Percentiles rank a stretch among this genome's conserved stretches.
Conservation (phyloP, 164 flowering plant species). For the Tetrastigma voinierianum region DNA sequence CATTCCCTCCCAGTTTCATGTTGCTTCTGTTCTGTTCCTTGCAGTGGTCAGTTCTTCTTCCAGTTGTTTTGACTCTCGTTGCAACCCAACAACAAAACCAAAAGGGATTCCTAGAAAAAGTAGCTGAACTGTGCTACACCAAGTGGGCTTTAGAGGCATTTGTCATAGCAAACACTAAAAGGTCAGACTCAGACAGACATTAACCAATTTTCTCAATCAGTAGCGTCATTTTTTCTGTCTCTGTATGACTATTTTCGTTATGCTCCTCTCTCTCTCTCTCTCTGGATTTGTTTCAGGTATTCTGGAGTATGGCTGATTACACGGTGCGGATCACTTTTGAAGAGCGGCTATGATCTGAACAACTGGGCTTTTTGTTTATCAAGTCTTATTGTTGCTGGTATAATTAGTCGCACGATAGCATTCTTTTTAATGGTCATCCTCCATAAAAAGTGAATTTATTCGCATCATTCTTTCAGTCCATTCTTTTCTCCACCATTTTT, state of each 20-base stretch:
- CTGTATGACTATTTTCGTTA: neutral
- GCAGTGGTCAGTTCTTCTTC: conserved; percentile 97
- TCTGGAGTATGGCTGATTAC: conserved; percentile 73
- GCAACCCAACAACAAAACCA: conserved; percentile 52
- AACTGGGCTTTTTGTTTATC: conserved; percentile 38
- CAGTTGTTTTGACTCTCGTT: conserved; percentile 92
- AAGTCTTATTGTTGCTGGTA: conserved; percentile 34
- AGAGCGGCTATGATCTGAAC: conserved; percentile 37
- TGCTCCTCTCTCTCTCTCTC: neutral
- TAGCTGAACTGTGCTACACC: conserved; percentile 67
- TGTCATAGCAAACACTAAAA: conserved; percentile 83
- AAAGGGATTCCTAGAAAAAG: conserved; percentile 18
- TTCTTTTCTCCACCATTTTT: neutral
- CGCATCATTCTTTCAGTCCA: neutral
- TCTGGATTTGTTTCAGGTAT: conserved; percentile 36
- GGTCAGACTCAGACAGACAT: conserved; percentile 61
- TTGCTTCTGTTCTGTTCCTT: conserved; percentile 11
- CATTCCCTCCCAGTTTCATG: neutral
- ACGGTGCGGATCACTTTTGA: conserved; percentile 46
- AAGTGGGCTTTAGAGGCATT: conserved; percentile 96
- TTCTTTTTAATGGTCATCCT: conserved; percentile 42
- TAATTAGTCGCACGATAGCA: conserved; percentile 38
- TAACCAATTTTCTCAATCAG: neutral
- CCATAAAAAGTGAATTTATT: conserved; percentile 39
- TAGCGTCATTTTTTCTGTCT: neutral